These are phyloP conservation scores for Aspergillus viridinutans DNA, from an alignment of 2,329 filamentous ascomycete genomes.

Conservation along the genomic window DNA sequence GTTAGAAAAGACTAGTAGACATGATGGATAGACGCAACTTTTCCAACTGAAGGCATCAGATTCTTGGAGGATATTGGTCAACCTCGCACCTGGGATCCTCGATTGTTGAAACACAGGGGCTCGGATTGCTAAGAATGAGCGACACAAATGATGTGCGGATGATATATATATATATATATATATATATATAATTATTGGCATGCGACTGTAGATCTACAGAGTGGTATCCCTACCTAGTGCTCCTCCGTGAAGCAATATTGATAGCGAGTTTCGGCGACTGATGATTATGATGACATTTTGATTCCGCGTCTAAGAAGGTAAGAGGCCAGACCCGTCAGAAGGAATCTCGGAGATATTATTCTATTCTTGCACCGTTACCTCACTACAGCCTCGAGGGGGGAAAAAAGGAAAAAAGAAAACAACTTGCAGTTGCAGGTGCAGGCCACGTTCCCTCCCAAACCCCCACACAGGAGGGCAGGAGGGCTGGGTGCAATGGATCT, in stretches of 20 bases:
- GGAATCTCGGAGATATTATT: slow-evolving; percentile 7
- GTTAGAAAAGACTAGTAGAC: background rate
- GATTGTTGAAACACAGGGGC: background rate
- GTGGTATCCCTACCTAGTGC: background rate
- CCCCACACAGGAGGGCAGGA: background rate
- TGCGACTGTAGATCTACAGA: background rate
- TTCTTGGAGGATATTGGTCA: background rate
- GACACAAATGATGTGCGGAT: too few relatives aligned
- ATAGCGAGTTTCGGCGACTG: background rate
- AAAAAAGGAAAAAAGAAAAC: slow-evolving; percentile 3
- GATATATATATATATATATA: too few relatives aligned
- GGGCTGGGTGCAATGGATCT: slow-evolving; percentile 5
- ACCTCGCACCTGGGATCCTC: background rate
- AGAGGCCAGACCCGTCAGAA: background rate
- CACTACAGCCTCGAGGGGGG: background rate
- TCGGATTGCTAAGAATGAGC: background rate
- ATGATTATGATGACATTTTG: background rate
- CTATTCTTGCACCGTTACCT: background rate
- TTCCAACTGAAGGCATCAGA: background rate
- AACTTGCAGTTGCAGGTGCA: slow-evolving; percentile 3
- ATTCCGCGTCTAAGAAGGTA: background rate
- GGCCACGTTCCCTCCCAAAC: slow-evolving; percentile 13
- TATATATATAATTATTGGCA: background rate
- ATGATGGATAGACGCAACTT: background rate
- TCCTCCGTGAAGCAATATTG: too few relatives aligned